Conservation (phyloP, 441 rosid species). For the Bocquillonia castaneifolia region DNA sequence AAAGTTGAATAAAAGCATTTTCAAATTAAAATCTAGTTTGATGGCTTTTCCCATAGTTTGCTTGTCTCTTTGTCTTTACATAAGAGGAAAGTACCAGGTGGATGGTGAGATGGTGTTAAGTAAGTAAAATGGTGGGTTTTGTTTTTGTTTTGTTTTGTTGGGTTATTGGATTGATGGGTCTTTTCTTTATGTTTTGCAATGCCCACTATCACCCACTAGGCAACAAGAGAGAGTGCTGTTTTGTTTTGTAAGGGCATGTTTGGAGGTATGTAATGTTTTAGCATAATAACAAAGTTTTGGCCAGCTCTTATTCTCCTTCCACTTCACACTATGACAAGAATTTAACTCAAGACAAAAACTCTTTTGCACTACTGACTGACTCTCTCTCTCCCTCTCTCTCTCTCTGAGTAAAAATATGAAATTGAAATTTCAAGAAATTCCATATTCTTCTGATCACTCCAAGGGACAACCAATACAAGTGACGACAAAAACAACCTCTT, state of each 20-base stretch:
- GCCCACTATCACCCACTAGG: constrained; percentile 46
- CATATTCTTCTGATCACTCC: constrained; percentile 47
- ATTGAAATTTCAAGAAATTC: constrained; percentile 57
- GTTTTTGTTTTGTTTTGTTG: no score
- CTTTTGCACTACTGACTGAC: neutral
- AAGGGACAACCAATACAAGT: constrained; percentile 41
- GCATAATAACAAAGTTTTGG: constrained; percentile 37
- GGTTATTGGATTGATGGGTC: constrained; percentile 24
- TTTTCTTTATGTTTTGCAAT: constrained; percentile 28
- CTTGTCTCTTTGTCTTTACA: constrained; percentile 33
- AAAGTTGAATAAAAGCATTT: no score
- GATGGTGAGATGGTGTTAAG: constrained; percentile 24
- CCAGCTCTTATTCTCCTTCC: constrained; percentile 60
- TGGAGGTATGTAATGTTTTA: constrained; percentile 30
- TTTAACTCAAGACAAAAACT: constrained; percentile 13
- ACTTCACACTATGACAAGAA: constrained; percentile 32
- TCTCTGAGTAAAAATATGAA: constrained; percentile 1
- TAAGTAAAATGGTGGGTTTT: constrained; percentile 35
- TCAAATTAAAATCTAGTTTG: no score
- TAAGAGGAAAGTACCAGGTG: constrained; percentile 32
- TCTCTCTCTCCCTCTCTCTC: no score
- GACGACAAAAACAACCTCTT: constrained; percentile 57
- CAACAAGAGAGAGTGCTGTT: constrained; percentile 50
- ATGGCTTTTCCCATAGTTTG: constrained; percentile 23
- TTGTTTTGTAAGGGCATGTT: constrained; percentile 51